phyloP scores from a whole-genome alignment of 768 basidiomycete genomes.

The Naganishia onofrii region DNA sequence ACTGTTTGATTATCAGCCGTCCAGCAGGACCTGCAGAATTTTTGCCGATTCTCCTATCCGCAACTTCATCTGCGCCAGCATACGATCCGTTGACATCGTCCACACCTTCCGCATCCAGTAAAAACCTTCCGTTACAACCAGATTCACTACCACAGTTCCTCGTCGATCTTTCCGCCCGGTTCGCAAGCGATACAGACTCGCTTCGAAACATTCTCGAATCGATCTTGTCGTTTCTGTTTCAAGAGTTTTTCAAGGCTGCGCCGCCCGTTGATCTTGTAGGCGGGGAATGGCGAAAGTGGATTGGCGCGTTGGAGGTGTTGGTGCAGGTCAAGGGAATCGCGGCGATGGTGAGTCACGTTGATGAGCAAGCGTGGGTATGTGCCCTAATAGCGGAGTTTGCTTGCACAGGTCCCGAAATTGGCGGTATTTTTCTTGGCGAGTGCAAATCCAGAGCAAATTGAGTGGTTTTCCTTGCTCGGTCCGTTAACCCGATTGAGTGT shows the following conservation, averaged over 20 bases:
- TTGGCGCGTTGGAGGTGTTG: conserved; percentile 76
- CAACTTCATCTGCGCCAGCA: conserved; percentile 62
- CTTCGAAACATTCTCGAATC: conserved; percentile 75
- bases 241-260: conserved; percentile 48
- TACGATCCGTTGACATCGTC: conserved; percentile 59
- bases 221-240: conserved; percentile 47
- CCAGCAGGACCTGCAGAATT: conserved; percentile 75
- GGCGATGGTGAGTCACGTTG: conserved; percentile 56
- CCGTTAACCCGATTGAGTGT: conserved; percentile 79
- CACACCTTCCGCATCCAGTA: conserved; percentile 48
- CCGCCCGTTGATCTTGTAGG: conserved; percentile 48
- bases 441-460: conserved; percentile 47
- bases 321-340: conserved; percentile 81
- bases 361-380: background rate
- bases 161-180: conserved; percentile 75
- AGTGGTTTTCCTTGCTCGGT: conserved; percentile 67
- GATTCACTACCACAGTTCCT: conserved; percentile 76
- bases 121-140: conserved; percentile 60
- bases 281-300: conserved; percentile 71
- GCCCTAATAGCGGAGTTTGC: background rate
- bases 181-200: conserved; percentile 66
- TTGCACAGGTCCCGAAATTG: conserved; percentile 44
- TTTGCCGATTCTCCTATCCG: conserved; percentile 71
- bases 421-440: conserved; percentile 44
- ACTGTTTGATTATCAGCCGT: conserved; percentile 56